Evolutionary conservation across 2,329 filamentous ascomycete genomes (phyloP), one percentile per base, ranked within the genome.

Genomic region (Leptographium galeiforme): DNA sequence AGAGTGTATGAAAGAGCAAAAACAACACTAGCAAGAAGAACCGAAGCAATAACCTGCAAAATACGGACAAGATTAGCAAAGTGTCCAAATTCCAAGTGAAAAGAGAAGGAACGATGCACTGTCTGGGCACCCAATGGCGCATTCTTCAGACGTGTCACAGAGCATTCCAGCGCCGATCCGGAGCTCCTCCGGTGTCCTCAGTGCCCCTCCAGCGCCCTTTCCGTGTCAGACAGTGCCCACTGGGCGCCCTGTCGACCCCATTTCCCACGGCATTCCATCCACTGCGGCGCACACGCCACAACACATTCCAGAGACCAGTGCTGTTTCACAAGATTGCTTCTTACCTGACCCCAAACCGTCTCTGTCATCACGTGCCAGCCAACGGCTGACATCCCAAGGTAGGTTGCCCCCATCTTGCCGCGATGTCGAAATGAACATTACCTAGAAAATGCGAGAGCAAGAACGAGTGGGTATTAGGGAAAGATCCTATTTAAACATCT

Each of bases 321-420:
- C 36, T n/a, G 6, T 16, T 34, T 12, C 8, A 41, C 13, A 4
- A 32, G 38, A 13, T n/a, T 38, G 13, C 6, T 18, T 16, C 52
- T 32, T 50, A 54, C 53, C 50, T 53, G 38, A 8, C 55, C 56
- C 56, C 56, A 57, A 10, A 45, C 33, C 19, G 54, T 54, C 18
- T 30, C 14, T 30, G 41, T 53, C 56, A 57, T 57, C 14, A 45
- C 38, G 8, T 53, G 54, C 56, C 56, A 57, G 54, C 56, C 54
- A 39, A 56, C 52, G n/a, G 56, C 54, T 33, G 49, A 53, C 52
- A 57, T 19, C 8, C 56, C 56, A 46, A 57, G 47, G 30, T 53
- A 54, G 14, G n/a, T 40, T 11, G 54, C 49, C 48, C 46, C 50
- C 56, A 57, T 57, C 32, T 10, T 55, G 18, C 33, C 10, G 36